These are phyloP conservation scores for Mycena venus DNA, from an alignment of 768 basidiomycete species.

Conservation along the genomic window DNA sequence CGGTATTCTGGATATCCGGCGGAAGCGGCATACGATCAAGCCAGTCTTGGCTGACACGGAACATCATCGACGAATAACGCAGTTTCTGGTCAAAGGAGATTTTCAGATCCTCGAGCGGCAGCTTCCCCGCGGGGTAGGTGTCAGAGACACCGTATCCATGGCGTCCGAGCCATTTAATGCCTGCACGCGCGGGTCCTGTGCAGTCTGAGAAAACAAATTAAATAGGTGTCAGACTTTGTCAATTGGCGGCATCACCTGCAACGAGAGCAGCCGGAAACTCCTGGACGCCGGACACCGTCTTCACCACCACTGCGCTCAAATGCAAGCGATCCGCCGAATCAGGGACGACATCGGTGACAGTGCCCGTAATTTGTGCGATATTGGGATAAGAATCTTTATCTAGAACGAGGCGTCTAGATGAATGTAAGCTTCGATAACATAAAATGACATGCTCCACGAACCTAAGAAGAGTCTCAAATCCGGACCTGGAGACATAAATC, in stretches of 20 bases:
- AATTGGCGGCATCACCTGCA: conserved; percentile 29
- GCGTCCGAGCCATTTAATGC: conserved; percentile 41
- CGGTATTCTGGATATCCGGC: conserved; percentile 25
- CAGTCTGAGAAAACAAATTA: conserved; percentile 39
- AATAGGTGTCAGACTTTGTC: neutral
- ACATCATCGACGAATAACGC: conserved; percentile 37
- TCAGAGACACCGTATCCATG: conserved; percentile 34
- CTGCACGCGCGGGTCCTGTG: conserved; percentile 43
- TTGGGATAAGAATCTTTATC: conserved; percentile 34
- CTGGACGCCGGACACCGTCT: conserved; percentile 23
- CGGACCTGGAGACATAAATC: conserved; percentile 37
- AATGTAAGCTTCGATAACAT: neutral
- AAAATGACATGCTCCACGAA: neutral
- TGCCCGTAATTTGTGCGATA: conserved; percentile 41
- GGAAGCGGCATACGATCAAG: conserved; percentile 34
- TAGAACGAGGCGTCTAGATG: conserved; percentile 39
- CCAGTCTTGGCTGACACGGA: conserved; percentile 20
- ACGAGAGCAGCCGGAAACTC: conserved; percentile 36
- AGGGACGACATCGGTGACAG: conserved; percentile 41
- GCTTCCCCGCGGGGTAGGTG: conserved; percentile 4
- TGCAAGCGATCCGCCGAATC: conserved; percentile 28
- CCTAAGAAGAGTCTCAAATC: conserved; percentile 45
- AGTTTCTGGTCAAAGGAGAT: conserved; percentile 42
- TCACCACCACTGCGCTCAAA: conserved; percentile 32
- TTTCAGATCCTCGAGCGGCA: conserved; percentile 33